Percentiles rank a stretch among this genome's conserved stretches.
Evolutionary conservation across 2,329 filamentous ascomycete species (phyloP).

Genomic region (Verticillium isaacii): DNA sequence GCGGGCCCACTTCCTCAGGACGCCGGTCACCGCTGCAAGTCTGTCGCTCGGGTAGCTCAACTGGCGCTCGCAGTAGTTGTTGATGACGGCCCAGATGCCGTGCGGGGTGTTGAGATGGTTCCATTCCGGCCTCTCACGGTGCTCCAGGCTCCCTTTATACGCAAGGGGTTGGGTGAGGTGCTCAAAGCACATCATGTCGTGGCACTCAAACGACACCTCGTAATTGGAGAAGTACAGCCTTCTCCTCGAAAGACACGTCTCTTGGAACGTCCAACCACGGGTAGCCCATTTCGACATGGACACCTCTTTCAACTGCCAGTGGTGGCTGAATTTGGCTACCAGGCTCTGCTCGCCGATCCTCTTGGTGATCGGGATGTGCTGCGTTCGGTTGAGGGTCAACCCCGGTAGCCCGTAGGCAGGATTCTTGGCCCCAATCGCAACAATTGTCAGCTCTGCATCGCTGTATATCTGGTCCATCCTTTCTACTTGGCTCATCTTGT

Average conservation of each 20-base stretch:
- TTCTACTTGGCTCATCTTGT: constrained; percentile 31
- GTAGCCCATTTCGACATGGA: constrained; percentile 29
- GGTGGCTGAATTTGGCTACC: background rate
- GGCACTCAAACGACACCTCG: constrained; percentile 35
- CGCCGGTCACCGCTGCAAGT: background rate
- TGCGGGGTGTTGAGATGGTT: constrained; percentile 1
- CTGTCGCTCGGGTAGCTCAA: background rate
- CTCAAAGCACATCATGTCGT: constrained; percentile 31
- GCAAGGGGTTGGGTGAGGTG: constrained; percentile 6
- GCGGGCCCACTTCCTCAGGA: background rate
- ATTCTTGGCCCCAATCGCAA: constrained; percentile 29
- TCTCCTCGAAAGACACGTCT: constrained; percentile 28
- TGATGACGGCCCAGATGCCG: constrained; percentile 1
- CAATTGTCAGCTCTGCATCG: constrained; percentile 28
- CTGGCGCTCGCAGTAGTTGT: background rate
- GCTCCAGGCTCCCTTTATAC: background rate
- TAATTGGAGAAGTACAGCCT: constrained; percentile 32
- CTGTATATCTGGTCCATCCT: constrained; percentile 25
- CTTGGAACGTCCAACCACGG: constrained; percentile 34
- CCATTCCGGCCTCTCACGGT: constrained; percentile 1
- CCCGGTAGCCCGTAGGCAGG: constrained; percentile 30
- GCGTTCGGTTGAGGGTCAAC: constrained; percentile 22
- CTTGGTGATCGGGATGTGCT: constrained; percentile 19
- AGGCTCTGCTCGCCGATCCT: constrained; percentile 4
- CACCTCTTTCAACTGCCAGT: constrained; percentile 5